Conservation (phyloP, 129 eudicot species). For the Lactuca sativa region DNA sequence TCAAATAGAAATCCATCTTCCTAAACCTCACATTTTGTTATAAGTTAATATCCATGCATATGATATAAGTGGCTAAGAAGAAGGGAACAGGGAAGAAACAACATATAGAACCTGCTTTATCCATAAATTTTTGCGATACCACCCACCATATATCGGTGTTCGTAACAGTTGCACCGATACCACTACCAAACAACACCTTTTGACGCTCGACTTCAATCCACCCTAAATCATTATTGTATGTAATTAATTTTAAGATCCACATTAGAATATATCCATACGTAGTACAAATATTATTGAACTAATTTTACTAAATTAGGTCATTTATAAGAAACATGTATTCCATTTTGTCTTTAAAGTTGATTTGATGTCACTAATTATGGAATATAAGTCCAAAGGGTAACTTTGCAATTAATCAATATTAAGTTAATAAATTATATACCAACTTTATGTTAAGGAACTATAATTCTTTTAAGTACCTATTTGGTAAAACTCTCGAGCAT, state of each 20-base stretch:
- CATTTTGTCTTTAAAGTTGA: slow-evolving; percentile 10
- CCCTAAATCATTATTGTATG: not conserved
- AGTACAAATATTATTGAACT: not conserved
- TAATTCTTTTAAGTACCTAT: slow-evolving; percentile 13
- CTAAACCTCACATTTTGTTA: too few species aligned
- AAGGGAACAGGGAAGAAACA: too few species aligned
- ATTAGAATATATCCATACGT: not conserved
- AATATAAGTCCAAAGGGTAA: not conserved
- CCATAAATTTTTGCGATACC: too few species aligned
- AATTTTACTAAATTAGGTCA: not conserved
- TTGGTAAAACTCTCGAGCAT: slow-evolving; percentile 8
- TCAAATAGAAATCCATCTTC: too few species aligned
- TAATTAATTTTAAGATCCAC: not conserved
- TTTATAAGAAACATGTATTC: not conserved
- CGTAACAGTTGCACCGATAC: too few species aligned
- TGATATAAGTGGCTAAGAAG: too few species aligned
- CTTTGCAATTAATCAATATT: slow-evolving; percentile 2
- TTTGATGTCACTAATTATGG: slow-evolving; percentile 23
- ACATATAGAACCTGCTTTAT: too few species aligned
- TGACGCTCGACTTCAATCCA: too few species aligned
- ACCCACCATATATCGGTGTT: too few species aligned
- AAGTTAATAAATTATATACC: slow-evolving; percentile 1
- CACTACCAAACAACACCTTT: too few species aligned
- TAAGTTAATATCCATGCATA: too few species aligned
- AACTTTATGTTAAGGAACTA: slow-evolving; percentile 5